These are phyloP conservation scores for Talaromyces sp. DNA, from an alignment of 2,329 filamentous ascomycete genomes.

Conservation along the genomic window DNA sequence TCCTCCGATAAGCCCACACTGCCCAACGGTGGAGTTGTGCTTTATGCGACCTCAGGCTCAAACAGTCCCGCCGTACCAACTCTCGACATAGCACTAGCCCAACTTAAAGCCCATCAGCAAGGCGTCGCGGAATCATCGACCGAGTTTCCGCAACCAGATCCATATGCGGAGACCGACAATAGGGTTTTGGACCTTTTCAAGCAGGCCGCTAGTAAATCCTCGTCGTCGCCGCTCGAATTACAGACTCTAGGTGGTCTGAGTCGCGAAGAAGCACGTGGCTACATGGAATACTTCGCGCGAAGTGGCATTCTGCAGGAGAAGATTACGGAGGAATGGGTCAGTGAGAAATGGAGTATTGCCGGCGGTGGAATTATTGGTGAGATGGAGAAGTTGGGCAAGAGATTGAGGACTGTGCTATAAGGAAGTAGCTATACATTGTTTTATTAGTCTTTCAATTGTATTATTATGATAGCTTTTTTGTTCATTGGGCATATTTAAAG, in stretches of 20 bases:
- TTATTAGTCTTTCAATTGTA: background rate
- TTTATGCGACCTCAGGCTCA: conserved; percentile 70
- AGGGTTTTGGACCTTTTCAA: conserved; percentile 49
- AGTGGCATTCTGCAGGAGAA: conserved; percentile 72
- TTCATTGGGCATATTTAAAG: background rate
- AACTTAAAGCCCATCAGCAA: conserved; percentile 45
- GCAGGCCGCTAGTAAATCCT: conserved; percentile 22
- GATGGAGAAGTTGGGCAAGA: conserved; percentile 67
- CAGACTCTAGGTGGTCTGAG: conserved; percentile 64
- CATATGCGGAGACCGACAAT: conserved; percentile 53
- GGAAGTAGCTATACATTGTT: background rate
- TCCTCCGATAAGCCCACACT: conserved; percentile 33
- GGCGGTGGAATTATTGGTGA: conserved; percentile 81
- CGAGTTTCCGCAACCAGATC: conserved; percentile 47
- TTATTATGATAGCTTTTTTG: background rate
- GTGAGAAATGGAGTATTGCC: conserved; percentile 78
- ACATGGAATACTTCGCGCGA: conserved; percentile 91
- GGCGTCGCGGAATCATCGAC: conserved; percentile 36
- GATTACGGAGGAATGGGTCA: conserved; percentile 68
- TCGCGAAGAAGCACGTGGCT: conserved; percentile 68
- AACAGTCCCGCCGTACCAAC: conserved; percentile 65
- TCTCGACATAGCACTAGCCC: conserved; percentile 64
- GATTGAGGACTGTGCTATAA: conserved; percentile 33
- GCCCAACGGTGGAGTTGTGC: conserved; percentile 72
- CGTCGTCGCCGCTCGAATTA: conserved; percentile 42